A percentile compares a stretch with the other conserved stretches of the same genome.
Conservation (phyloP, 169 alveolate species). For the Plasmodium gonderi region DNA sequence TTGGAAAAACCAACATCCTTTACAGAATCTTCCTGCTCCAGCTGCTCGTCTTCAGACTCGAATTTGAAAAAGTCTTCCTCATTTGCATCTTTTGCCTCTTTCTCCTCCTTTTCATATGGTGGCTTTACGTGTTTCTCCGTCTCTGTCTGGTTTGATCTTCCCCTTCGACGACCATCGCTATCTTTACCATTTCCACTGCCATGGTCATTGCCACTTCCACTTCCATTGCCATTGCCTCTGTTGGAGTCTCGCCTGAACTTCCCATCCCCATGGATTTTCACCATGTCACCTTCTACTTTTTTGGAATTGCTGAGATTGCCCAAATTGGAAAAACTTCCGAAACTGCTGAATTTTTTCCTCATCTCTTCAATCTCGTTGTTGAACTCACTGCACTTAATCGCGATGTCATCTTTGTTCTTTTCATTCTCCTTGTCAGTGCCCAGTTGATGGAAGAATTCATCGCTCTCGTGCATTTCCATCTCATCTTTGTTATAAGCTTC, state of each 20-base stretch:
- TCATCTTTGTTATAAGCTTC: no score
- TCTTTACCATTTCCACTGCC: background rate
- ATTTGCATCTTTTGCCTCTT: no score
- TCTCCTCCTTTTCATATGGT: no score
- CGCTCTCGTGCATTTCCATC: no score
- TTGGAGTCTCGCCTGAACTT: background rate
- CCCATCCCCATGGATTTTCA: background rate
- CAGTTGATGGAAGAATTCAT: no score
- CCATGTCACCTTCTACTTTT: background rate
- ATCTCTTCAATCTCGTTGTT: slow-evolving; percentile 44
- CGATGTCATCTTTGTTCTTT: background rate
- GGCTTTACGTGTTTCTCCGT: no score
- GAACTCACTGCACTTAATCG: slow-evolving; percentile 6
- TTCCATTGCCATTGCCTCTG: background rate
- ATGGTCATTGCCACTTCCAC: background rate
- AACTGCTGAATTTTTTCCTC: slow-evolving; percentile 11
- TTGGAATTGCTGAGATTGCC: no score
- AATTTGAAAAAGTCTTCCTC: background rate
- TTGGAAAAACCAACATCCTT: background rate
- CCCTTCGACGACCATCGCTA: no score
- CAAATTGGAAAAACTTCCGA: no score
- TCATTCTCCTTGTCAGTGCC: background rate
- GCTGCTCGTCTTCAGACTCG: background rate
- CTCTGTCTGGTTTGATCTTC: no score
- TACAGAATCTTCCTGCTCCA: background rate